These are phyloP conservation scores for Oidiodendron maius DNA, from an alignment of 495 filamentous ascomycete species.

Conservation along the genomic window DNA sequence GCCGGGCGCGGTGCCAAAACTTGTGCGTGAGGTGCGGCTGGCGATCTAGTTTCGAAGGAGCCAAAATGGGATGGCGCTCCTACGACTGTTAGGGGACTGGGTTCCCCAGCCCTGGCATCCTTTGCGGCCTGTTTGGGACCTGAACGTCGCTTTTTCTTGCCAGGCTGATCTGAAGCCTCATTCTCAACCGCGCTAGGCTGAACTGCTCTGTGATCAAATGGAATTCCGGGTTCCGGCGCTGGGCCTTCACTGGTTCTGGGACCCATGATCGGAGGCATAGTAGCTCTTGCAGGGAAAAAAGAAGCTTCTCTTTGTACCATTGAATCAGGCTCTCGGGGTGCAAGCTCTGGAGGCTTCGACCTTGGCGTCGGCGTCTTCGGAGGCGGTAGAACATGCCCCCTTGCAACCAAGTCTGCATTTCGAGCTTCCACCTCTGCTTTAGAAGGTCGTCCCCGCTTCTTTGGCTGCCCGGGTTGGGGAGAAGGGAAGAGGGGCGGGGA, in stretches of 20 bases:
- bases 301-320: neutral
- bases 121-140: neutral
- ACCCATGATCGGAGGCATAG: neutral
- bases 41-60: neutral
- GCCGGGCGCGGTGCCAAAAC: neutral
- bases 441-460: conserved; percentile 55
- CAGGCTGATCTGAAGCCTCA: conserved; percentile 1
- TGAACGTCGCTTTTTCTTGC: neutral
- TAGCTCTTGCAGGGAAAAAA: conserved; percentile 9
- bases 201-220: neutral
- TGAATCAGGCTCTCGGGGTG: conserved; percentile 1
- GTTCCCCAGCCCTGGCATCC: conserved; percentile 4
- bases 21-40: neutral
- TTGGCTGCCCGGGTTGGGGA: conserved; percentile 31
- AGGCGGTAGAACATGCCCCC: conserved; percentile 17
- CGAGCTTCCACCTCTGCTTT: conserved; percentile 50
- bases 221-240: neutral
- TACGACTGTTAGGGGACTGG: neutral
- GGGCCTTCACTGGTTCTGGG: neutral
- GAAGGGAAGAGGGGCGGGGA: conserved; percentile 12
- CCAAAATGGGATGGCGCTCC: neutral
- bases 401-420: conserved; percentile 39
- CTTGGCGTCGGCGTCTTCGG: neutral
- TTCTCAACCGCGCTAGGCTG: neutral
- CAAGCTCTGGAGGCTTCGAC: neutral